Evolutionary conservation across 1,139 yeast genomes (phyloP), one percentile per base, ranked within the genome.

Genomic region (Candida pseudoviswanathii): DNA sequence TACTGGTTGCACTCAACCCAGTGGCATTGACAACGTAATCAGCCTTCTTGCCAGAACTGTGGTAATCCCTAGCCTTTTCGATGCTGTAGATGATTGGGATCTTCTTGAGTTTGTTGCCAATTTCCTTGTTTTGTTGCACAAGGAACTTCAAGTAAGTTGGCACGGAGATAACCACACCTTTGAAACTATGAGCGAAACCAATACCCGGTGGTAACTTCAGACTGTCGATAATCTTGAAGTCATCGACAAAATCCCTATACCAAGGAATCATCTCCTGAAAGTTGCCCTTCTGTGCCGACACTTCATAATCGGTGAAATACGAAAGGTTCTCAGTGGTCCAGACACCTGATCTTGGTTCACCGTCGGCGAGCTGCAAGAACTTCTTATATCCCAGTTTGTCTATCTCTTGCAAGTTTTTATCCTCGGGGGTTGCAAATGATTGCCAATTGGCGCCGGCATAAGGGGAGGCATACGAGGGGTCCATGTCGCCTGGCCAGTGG

Each of bases 161-260:
- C 2, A 78, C 78, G 8, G 81, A 68, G 41, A 82, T 71, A 40
- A 80, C 79, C 45, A 82, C 68, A 0, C 85, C 81, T 43, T 69
- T 71, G 57, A 63, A 82, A 44, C 61, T 63, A 48, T 60, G 70
- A 2, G 84, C 86, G 53, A 64, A 69, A 0, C 59, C 60, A 10
- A 64, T 59, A 1, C 66, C 77, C 0, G 54, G 55, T 25, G 64
- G 74, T 27, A 76, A 64, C 29, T 77, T 73, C 1, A 54, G 48
- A 0, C 51, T 44, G 1, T 62, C 57, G 2, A 77, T 41, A 7
- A 61, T 61, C 47, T 62, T 57, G 50, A 66, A 74, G 7, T 68
- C 75, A 27, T 67, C 61, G n/a, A 74, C 75, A 31, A 67, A 56
- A 36, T 64, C 61, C n/a, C 61, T 64, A 56, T 67, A 80, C 85